Evolutionary conservation across 805 yeast genomes (phyloP), one percentile per base, ranked within the genome.

Genomic region (Hyphopichia homilentoma): DNA sequence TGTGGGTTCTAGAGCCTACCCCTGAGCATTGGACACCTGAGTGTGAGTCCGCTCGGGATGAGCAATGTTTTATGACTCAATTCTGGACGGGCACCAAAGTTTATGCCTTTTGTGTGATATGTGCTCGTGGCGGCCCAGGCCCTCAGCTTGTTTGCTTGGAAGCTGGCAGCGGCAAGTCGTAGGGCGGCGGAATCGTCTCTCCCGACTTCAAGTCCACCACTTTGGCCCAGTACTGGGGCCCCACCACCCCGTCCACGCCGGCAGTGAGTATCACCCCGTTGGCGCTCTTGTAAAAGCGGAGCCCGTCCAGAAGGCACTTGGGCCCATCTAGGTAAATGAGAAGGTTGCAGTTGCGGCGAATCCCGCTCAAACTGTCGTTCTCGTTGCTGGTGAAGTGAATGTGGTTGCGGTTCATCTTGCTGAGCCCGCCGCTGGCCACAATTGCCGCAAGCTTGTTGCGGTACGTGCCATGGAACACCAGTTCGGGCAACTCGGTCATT

Each of bases 401-500:
- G 54, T 93, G 97, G 43, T 81, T 81, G 47, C 98, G 64, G 20
- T 55, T 59, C 96, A 88, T 85, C 38, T 59, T 66, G 11, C 70
- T 68, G 16, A 93, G 59, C 0, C 86, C 88, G 0, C 77, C 77
- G 4, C 68, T 44, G 16, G 58, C 32, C n/a, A 70, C 34, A 4
- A 84, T 84, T 14, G 50, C 35, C 1, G 59, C 48, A 43, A 83
- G 59, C 18, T 73, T 76, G 3, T 54, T 51, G 4, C 38, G 34
- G 37, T 67, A 77, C 0, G 97, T 90, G 4, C 97, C 97, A 54
- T 93, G 98, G 13, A 86, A 78, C 3, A 87, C 70, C 2, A 55
- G 51, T 0, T 41, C 24, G 0, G 84, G 93, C 29, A 77, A 62
- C 13, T 52, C 39, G n/a, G 48, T 47, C 27, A 78, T 47, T 22